Conservation (phyloP, 495 filamentous ascomycete genomes). For the Aspergillus taichungensis region DNA sequence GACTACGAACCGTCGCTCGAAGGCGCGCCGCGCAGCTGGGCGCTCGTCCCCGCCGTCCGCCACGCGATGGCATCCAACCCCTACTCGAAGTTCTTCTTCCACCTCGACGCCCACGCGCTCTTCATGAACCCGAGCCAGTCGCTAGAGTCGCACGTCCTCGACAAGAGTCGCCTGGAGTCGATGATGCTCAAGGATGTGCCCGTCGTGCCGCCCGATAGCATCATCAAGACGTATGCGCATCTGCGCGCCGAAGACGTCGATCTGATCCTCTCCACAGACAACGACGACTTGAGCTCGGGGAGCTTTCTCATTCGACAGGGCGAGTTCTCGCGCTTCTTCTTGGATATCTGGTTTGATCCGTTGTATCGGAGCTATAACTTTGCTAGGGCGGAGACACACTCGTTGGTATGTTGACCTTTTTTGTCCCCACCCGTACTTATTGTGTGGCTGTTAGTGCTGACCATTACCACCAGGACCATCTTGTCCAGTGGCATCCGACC, state of each 20-base stretch:
- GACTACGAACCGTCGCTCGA: constrained; percentile 62
- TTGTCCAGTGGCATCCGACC: constrained; percentile 98
- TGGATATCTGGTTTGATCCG: constrained; percentile 96
- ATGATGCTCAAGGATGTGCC: constrained; percentile 77
- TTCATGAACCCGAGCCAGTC: constrained; percentile 79
- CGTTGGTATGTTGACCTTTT: constrained; percentile 50
- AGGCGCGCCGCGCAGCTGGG: constrained; percentile 61
- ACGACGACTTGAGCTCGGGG: constrained; percentile 62
- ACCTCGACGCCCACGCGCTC: constrained; percentile 69
- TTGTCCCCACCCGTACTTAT: not conserved
- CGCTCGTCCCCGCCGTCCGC: constrained; percentile 72
- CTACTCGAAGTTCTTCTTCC: constrained; percentile 70
- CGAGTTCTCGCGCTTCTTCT: constrained; percentile 84
- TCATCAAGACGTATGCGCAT: constrained; percentile 90
- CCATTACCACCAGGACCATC: constrained; percentile 57
- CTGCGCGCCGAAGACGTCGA: constrained; percentile 69
- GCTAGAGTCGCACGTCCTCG: constrained; percentile 63
- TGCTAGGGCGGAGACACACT: constrained; percentile 87
- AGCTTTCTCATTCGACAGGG: constrained; percentile 78
- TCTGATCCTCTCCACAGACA: constrained; percentile 77
- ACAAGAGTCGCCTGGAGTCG: constrained; percentile 55
- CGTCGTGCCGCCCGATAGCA: constrained; percentile 88
- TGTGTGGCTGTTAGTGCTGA: not conserved
- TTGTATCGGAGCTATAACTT: constrained; percentile 90
- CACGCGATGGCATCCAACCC: constrained; percentile 79